Evolutionary conservation across 2,329 filamentous ascomycete genomes (phyloP).

Genomic region (Xylaria sp.): DNA sequence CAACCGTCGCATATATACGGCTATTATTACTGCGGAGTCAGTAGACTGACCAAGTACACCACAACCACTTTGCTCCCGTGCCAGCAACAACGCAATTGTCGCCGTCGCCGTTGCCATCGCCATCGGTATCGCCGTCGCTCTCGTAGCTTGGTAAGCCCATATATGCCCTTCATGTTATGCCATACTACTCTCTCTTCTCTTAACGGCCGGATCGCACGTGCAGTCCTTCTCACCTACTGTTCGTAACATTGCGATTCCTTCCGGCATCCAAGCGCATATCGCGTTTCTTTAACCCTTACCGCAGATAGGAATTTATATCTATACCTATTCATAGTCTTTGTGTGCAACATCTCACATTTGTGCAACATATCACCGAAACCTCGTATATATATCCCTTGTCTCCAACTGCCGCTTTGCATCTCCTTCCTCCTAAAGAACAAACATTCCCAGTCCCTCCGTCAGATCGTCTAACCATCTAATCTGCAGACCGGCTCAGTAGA

Average conservation of each 20-base stretch:
- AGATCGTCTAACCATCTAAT: not conserved
- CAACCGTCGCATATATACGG: constrained; percentile 17
- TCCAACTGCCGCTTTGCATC: not conserved
- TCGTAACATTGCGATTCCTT: not conserved
- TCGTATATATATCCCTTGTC: constrained; percentile 13
- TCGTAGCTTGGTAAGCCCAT: constrained; percentile 16
- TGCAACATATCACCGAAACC: constrained; percentile 13
- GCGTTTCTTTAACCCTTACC: not conserved
- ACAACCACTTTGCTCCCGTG: constrained; percentile 8
- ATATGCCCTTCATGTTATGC: not conserved
- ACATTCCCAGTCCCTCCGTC: not conserved
- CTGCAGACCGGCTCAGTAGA: constrained; percentile 10
- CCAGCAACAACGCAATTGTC: constrained; percentile 25
- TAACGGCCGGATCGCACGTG: not conserved
- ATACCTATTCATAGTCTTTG: not conserved
- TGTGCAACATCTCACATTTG: constrained; percentile 6
- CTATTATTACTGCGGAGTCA: constrained; percentile 13
- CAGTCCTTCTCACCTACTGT: not conserved
- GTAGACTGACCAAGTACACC: constrained; percentile 1
- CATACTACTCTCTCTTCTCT: not conserved
- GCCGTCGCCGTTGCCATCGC: constrained; percentile 14
- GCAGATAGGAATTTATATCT: not conserved
- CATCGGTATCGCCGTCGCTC: not conserved
- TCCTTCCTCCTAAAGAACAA: constrained; percentile 5
- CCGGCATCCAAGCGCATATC: constrained; percentile 15